Conservation (phyloP, 108 stramenopile species). For the Nannochloropsis oceanica region DNA sequence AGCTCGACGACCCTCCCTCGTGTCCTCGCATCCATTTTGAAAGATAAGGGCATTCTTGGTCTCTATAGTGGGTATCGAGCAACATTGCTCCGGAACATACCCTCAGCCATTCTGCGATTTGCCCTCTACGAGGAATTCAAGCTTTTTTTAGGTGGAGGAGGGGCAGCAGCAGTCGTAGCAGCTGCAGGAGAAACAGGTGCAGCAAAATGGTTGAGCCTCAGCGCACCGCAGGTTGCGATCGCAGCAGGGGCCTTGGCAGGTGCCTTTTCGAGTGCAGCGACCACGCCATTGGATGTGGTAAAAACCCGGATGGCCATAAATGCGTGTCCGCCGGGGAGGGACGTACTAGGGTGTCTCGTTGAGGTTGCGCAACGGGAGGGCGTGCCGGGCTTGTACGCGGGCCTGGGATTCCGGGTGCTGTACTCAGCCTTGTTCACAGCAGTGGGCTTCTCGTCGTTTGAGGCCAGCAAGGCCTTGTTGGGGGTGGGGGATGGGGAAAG, state of each 20-base stretch:
- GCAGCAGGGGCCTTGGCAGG: conserved; percentile 51
- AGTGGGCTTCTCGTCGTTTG: conserved; percentile 13
- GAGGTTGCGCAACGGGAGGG: conserved; percentile 19
- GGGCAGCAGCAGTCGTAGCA: not conserved
- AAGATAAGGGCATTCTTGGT: conserved; percentile 39
- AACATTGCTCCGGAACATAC: conserved; percentile 53
- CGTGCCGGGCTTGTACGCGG: conserved; percentile 26
- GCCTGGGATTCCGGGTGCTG: conserved; percentile 16
- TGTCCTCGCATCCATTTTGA: conserved; percentile 16
- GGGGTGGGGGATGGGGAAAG: not conserved
- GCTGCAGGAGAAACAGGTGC: not conserved
- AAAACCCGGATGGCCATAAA: conserved; percentile 41
- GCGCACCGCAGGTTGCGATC: not conserved
- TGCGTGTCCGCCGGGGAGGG: not conserved
- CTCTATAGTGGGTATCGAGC: conserved; percentile 48
- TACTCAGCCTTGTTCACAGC: conserved; percentile 28
- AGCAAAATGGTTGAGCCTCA: not conserved
- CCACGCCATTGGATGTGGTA: conserved; percentile 55
- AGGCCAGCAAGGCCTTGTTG: conserved; percentile 4
- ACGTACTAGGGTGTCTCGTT: conserved; percentile 1
- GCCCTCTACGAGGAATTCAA: conserved; percentile 52
- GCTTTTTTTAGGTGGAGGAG: not conserved
- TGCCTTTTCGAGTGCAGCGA: conserved; percentile 39
- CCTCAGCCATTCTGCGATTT: conserved; percentile 50
- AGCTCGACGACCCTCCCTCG: not conserved